These are phyloP conservation scores for Penicillium manginii DNA, from an alignment of 495 filamentous ascomycete genomes.

Conservation along the genomic window DNA sequence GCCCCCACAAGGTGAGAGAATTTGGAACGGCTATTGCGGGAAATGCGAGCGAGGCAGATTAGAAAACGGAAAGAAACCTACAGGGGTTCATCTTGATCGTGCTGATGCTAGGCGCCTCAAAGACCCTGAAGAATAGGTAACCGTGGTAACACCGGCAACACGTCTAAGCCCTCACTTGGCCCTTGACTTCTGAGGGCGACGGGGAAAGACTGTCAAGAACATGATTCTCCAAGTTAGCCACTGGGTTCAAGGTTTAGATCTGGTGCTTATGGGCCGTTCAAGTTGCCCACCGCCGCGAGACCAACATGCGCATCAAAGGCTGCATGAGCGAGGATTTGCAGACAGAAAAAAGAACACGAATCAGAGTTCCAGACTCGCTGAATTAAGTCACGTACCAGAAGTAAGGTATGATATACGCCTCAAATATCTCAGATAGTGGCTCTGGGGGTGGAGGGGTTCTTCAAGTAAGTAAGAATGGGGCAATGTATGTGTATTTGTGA, in stretches of 20 bases:
- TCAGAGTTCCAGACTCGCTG: background rate
- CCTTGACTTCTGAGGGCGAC: conserved; percentile 19
- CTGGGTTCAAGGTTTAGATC: conserved; percentile 4
- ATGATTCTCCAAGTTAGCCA: conserved; percentile 20
- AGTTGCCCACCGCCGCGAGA: conserved; percentile 11
- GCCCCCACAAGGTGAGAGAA: background rate
- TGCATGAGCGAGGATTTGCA: background rate
- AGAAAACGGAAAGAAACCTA: conserved; percentile 20
- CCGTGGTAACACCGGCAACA: conserved; percentile 27
- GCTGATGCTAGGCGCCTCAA: conserved; percentile 26
- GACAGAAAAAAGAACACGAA: background rate
- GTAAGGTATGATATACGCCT: background rate
- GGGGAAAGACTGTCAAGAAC: conserved; percentile 21
- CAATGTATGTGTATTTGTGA: background rate
- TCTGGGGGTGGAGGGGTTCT: background rate
- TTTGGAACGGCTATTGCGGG: conserved; percentile 10
- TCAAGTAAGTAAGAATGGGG: background rate
- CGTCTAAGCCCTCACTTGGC: conserved; percentile 18
- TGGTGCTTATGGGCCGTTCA: background rate
- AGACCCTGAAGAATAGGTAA: conserved; percentile 27
- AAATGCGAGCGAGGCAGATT: conserved; percentile 4
- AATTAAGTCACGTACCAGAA: background rate
- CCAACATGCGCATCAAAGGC: background rate
- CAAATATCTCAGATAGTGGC: background rate
- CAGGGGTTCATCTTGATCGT: conserved; percentile 34